Percentiles rank a stretch among this genome's conserved stretches.
Conservation (phyloP, 495 filamentous ascomycete species). For the Tuber magnatum region DNA sequence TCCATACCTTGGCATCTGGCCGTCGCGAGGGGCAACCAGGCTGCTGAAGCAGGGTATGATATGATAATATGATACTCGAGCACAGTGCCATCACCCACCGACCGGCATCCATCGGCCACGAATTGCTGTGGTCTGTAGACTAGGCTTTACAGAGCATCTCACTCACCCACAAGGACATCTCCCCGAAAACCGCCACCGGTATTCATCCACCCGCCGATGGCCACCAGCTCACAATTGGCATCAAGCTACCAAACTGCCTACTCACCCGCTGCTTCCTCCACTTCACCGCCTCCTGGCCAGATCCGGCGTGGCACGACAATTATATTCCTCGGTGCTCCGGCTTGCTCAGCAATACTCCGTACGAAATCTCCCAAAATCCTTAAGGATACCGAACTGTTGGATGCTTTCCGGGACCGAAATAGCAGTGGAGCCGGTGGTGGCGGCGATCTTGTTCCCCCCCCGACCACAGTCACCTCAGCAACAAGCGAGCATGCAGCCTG, state of each 20-base stretch:
- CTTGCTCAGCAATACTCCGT: constrained; percentile 16
- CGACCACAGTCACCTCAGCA: constrained; percentile 6
- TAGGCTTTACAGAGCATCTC: background rate
- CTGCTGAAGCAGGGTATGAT: background rate
- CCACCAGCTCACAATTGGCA: constrained; percentile 17
- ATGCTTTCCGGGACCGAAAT: constrained; percentile 14
- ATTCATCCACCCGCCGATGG: background rate
- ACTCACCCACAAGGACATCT: constrained; percentile 10
- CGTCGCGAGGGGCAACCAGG: background rate
- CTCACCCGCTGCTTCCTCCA: background rate
- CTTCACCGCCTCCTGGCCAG: constrained; percentile 2
- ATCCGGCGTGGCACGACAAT: constrained; percentile 18
- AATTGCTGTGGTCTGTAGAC: background rate
- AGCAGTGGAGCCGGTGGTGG: constrained; percentile 17
- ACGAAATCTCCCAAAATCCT: constrained; percentile 2
- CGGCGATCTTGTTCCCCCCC: constrained; percentile 23
- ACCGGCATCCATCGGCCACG: background rate
- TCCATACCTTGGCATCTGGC: background rate
- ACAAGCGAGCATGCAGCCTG: constrained; percentile 29
- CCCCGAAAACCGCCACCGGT: constrained; percentile 6
- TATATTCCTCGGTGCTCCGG: constrained; percentile 28
- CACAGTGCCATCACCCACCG: background rate
- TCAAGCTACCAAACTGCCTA: constrained; percentile 33
- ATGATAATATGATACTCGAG: background rate
- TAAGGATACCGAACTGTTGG: constrained; percentile 11